These are phyloP conservation scores for Tulasnella calospora DNA, from an alignment of 768 basidiomycete genomes.

Conservation along the genomic window DNA sequence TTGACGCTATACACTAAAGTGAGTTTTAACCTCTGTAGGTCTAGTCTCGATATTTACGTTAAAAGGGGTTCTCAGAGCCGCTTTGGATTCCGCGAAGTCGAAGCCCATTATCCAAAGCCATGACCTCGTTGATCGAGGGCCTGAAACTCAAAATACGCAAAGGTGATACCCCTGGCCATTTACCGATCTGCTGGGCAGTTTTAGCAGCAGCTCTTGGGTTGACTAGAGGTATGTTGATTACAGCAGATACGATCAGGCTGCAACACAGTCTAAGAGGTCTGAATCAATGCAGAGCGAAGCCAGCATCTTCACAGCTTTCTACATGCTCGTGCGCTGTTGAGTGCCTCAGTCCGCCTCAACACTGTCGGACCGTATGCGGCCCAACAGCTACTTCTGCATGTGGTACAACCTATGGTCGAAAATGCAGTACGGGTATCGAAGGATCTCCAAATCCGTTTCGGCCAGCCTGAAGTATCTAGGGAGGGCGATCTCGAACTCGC, in stretches of 20 bases:
- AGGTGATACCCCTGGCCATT: conserved; percentile 69
- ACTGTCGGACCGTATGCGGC: conserved; percentile 87
- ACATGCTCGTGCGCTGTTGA: conserved; percentile 82
- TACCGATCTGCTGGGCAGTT: conserved; percentile 87
- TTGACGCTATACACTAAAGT: conserved; percentile 75
- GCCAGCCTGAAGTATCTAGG: neutral
- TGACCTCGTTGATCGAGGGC: conserved; percentile 50
- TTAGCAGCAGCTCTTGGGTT: conserved; percentile 73
- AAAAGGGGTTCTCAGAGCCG: neutral
- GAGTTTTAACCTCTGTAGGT: neutral
- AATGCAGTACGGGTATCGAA: conserved; percentile 46
- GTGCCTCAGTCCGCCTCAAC: conserved; percentile 89
- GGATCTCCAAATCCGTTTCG: conserved; percentile 41
- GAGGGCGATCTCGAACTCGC: neutral
- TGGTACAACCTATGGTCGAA: conserved; percentile 62
- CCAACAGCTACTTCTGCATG: conserved; percentile 78
- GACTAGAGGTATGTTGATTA: conserved; percentile 51
- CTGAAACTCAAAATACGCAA: conserved; percentile 65
- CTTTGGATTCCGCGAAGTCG: neutral
- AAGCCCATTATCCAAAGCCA: conserved; percentile 20
- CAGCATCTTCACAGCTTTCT: conserved; percentile 90
- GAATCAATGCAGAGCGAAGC: conserved; percentile 57
- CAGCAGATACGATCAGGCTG: too few relatives aligned
- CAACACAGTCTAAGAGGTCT: neutral
- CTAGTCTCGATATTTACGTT: neutral